Evolutionary conservation across 306 rosid genomes (phyloP).

Genomic region (Begonia masoniana): DNA sequence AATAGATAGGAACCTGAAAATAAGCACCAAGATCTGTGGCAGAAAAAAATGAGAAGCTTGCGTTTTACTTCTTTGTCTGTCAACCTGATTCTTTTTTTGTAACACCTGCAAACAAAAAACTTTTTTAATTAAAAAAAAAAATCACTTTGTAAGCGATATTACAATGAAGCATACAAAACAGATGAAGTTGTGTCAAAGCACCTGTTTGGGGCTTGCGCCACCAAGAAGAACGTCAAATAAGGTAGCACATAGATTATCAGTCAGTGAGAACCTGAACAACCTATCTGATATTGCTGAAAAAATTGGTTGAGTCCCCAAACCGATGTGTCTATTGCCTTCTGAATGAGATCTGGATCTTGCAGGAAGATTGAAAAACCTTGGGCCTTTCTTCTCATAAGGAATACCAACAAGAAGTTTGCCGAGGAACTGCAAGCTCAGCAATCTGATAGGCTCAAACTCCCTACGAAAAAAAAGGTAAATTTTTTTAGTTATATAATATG

Average conservation of each 20-base stretch:
- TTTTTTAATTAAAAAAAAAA: slow-evolving; percentile 5
- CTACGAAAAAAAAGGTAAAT: slow-evolving; percentile 23
- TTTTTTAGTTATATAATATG: too few species aligned
- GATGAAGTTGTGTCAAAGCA: slow-evolving; percentile 7
- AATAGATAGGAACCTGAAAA: slow-evolving; percentile 67
- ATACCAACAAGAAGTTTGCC: slow-evolving; percentile 90
- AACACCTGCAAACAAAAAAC: slow-evolving; percentile 50
- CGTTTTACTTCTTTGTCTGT: slow-evolving; percentile 62
- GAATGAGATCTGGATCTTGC: slow-evolving; percentile 54
- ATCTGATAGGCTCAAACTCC: slow-evolving; percentile 79
- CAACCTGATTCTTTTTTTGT: slow-evolving; percentile 62
- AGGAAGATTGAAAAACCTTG: slow-evolving; percentile 73
- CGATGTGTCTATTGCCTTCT: slow-evolving; percentile 47
- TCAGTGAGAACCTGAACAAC: slow-evolving; percentile 78
- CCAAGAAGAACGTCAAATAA: slow-evolving; percentile 97
- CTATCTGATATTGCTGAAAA: slow-evolving; percentile 74
- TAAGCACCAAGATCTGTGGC: slow-evolving; percentile 78
- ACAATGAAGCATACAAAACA: too few species aligned
- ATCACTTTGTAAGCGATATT: background rate
- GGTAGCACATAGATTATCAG: slow-evolving; percentile 82
- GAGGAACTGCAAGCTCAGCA: slow-evolving; percentile 85
- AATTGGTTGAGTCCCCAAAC: slow-evolving; percentile 57
- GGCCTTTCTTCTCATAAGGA: slow-evolving; percentile 87
- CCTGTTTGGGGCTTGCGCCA: slow-evolving; percentile 99
- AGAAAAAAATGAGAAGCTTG: slow-evolving; percentile 65